Evolutionary conservation across 1,284 basidiomycete species (phyloP), one percentile per base, ranked within the genome.

Genomic region (Irpex lacteus): DNA sequence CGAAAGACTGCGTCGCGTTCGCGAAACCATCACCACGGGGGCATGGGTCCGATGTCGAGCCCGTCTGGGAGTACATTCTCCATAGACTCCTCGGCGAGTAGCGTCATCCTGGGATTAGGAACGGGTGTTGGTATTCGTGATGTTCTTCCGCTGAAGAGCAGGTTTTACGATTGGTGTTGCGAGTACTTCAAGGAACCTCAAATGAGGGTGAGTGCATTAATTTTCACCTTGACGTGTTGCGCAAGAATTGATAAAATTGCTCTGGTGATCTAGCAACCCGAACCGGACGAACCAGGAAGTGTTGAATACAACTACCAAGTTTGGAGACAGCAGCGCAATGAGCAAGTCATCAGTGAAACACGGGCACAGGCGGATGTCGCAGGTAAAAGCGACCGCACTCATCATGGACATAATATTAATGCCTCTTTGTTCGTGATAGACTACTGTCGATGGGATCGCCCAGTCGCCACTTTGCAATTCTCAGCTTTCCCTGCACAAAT

Each of bases 161-260:
- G 87, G 1, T 96, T 95, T 76, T 99, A 94, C 74, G 96, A 98
- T 72, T 98, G 95, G 94, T 96, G 95, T 66, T 89, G 90, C 71
- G 96, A 98, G 74, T 98, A 98, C 76, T 99, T 98, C 81, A 96
- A 94, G 67, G 96, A 98, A 76, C 96, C 97, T 3, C 97, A 98
- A 77, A 98, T 98, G 96, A 90, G 94, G 80, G 94, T 95, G 71
- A 70, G 89, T 78, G 6, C 15, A 5, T 3, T 44, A 52, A 60
- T 19, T 44, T 19, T 55, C 2, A 18, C 32, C 4, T 3, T 26
- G 4, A 4, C 59, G 15, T 60, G 5, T 38, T 47, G 62, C 19
- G 44, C 58, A 65, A 13, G 19, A 56, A 19, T 21, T 21, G 18
- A 52, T 19, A 13, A 19, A 57, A 5, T 44, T 44, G 4, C 15